phyloP scores from a whole-genome alignment of 2,329 filamentous ascomycete genomes.

The Arthrinium phaeospermum region DNA sequence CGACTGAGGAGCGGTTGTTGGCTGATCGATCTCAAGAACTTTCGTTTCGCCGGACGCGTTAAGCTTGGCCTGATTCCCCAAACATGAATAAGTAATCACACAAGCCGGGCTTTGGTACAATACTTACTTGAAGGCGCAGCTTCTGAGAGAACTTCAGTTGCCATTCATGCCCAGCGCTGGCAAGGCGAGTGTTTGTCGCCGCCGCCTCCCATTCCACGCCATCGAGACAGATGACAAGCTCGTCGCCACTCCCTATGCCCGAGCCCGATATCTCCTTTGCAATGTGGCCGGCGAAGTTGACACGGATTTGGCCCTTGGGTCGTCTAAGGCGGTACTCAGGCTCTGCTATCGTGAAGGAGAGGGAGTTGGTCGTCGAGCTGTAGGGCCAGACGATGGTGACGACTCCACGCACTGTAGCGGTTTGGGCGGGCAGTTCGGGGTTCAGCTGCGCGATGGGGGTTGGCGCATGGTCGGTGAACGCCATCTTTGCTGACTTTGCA shows the following conservation, averaged over 20 bases:
- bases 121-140: constrained; percentile 52
- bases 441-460: constrained; percentile 63
- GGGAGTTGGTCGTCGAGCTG: constrained; percentile 74
- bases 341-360: constrained; percentile 83
- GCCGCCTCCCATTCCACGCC: constrained; percentile 71
- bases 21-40: constrained; percentile 59
- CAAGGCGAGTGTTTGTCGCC: constrained; percentile 50
- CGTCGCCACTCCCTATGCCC: constrained; percentile 79
- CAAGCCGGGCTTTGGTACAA: neutral
- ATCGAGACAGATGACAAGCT: constrained; percentile 70
- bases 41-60: constrained; percentile 54
- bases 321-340: constrained; percentile 81
- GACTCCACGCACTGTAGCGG: constrained; percentile 66
- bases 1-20: constrained; percentile 24
- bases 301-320: constrained; percentile 78
- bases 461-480: constrained; percentile 26
- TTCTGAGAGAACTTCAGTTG: constrained; percentile 61
- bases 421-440: constrained; percentile 51
- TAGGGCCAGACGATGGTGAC: constrained; percentile 93
- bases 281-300: constrained; percentile 73
- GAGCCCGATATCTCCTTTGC: constrained; percentile 72
- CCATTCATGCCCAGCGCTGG: constrained; percentile 61
- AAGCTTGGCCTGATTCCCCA: constrained; percentile 45
- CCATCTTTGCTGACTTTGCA: constrained; percentile 14
- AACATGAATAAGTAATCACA: neutral